phyloP scores from a whole-genome alignment of 805 yeast genomes.

The Kodamaea nitidulidarum region DNA sequence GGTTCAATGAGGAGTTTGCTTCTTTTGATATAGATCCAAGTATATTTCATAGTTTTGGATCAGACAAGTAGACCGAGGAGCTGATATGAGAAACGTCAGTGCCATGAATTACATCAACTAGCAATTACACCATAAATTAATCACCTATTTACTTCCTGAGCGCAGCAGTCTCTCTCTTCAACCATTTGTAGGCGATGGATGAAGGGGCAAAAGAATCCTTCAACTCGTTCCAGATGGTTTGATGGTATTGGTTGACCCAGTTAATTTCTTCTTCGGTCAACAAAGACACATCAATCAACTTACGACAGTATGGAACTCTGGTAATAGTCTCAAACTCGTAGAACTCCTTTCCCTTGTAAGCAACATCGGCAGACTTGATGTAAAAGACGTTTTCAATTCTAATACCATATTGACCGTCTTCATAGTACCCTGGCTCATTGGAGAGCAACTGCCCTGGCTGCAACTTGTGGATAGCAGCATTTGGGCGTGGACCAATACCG shows the following conservation, averaged over 20 bases:
- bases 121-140: background rate
- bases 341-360: constrained; percentile 52
- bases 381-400: constrained; percentile 52
- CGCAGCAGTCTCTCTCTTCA: constrained; percentile 44
- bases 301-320: constrained; percentile 76
- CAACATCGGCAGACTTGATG: constrained; percentile 38
- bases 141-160: constrained; percentile 10
- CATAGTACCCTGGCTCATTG: constrained; percentile 62
- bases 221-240: constrained; percentile 49
- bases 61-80: no score
- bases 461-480: constrained; percentile 41
- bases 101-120: background rate
- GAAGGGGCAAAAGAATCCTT: constrained; percentile 33
- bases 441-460: constrained; percentile 53
- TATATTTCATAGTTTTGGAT: no score
- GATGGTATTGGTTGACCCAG: constrained; percentile 70
- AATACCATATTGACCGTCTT: constrained; percentile 57
- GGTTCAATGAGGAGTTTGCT: no score
- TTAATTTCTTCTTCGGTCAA: constrained; percentile 57
- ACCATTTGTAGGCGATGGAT: constrained; percentile 44
- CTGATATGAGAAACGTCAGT: no score
- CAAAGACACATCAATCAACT: constrained; percentile 59
- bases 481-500: constrained; percentile 55
- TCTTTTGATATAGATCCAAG: no score
- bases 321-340: constrained; percentile 81